Evolutionary conservation across 1,139 yeast species (phyloP).

Genomic region (Yamadazyma mexicana): DNA sequence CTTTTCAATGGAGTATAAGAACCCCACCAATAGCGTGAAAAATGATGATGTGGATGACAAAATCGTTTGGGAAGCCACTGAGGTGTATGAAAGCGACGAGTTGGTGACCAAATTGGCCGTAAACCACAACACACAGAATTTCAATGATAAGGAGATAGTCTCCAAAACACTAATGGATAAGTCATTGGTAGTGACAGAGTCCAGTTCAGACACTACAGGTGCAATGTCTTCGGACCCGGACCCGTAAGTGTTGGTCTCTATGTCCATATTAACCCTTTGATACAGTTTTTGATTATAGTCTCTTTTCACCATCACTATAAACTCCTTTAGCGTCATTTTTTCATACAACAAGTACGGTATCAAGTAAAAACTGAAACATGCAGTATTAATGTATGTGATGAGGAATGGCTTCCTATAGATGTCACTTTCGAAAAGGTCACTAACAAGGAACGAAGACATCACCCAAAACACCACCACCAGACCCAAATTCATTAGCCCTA

Average conservation of each 20-base stretch:
- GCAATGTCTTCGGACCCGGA: constrained; percentile 15
- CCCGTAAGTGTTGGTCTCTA: constrained; percentile 19
- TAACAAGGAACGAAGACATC: constrained; percentile 76
- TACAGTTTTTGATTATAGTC: constrained; percentile 20
- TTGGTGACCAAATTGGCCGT: constrained; percentile 85
- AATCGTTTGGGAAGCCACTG: constrained; percentile 92
- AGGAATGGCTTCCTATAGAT: constrained; percentile 88
- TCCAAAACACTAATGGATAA: constrained; percentile 35
- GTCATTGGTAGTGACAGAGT: neutral
- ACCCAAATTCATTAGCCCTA: constrained; percentile 71
- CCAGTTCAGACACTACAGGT: neutral
- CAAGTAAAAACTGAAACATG: constrained; percentile 76
- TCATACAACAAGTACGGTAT: constrained; percentile 54
- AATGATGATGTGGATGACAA: constrained; percentile 89
- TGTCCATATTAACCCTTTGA: constrained; percentile 2
- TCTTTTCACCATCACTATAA: constrained; percentile 20
- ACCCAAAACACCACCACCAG: constrained; percentile 89
- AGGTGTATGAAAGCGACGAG: constrained; percentile 81
- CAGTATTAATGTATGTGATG: constrained; percentile 87
- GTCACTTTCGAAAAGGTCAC: constrained; percentile 66
- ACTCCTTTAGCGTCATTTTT: constrained; percentile 19
- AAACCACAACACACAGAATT: constrained; percentile 88
- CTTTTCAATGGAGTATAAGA: constrained; percentile 65
- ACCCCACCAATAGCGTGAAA: constrained; percentile 86
- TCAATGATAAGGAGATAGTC: constrained; percentile 66